phyloP scores from a whole-genome alignment of 1,284 basidiomycete genomes.

The Austropuccinia psidii region DNA sequence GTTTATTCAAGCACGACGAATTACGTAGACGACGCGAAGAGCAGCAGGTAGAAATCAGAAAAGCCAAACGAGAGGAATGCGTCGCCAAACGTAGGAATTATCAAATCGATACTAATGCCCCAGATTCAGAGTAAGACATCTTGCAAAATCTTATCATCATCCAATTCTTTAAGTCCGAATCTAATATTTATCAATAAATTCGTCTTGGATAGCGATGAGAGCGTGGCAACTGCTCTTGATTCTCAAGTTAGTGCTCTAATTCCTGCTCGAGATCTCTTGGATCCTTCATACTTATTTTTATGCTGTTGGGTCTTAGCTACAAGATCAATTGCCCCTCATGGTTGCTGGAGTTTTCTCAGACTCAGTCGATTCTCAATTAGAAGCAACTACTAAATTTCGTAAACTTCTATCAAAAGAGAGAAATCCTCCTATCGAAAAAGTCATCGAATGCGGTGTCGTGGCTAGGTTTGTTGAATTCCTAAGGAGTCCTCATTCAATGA shows the following conservation, averaged over 20 bases:
- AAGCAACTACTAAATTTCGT: conserved; percentile 90
- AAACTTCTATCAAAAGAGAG: conserved; percentile 95
- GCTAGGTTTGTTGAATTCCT: conserved; percentile 96
- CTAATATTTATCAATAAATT: conserved; percentile 36
- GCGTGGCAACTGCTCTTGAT: conserved; percentile 40
- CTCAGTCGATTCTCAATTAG: conserved; percentile 80
- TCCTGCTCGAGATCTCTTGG: not conserved
- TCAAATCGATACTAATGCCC: conserved; percentile 60
- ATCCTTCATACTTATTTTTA: not conserved
- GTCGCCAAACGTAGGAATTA: conserved; percentile 93
- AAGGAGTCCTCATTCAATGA: conserved; percentile 75
- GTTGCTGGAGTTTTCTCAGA: conserved; percentile 86
- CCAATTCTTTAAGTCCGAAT: too few relatives aligned
- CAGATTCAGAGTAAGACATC: conserved; percentile 53
- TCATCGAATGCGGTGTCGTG: conserved; percentile 95
- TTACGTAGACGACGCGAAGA: conserved; percentile 90
- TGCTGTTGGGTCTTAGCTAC: conserved; percentile 55
- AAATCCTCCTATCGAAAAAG: conserved; percentile 98
- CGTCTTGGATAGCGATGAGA: conserved; percentile 7
- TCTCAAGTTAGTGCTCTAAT: conserved; percentile 38
- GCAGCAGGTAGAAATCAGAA: conserved; percentile 92
- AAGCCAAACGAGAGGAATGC: conserved; percentile 92
- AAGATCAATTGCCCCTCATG: conserved; percentile 69
- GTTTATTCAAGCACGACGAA: conserved; percentile 40
- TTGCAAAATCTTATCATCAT: conserved; percentile 16